Evolutionary conservation across 352 stramenopile species (phyloP), one percentile per base, ranked within the genome.

Genomic region (Pythium utonaiense): DNA sequence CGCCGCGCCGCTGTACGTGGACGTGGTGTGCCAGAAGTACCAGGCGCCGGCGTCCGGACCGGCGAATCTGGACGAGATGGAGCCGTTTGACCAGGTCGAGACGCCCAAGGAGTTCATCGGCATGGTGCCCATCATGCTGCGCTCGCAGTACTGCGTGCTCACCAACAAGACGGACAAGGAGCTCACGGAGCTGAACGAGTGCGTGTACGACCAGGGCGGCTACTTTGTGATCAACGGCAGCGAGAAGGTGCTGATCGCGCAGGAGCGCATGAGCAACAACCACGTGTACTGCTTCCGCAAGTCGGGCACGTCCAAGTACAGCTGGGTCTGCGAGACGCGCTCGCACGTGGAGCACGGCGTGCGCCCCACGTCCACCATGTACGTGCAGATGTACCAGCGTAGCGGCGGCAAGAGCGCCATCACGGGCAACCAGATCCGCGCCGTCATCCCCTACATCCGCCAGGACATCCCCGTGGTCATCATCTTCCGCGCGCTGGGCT

Each of bases 231-330:
- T 98, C 67, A 98, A 98, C 73, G 96, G 96, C 48, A 96, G 86
- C 41, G 95, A 98, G 64, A 98, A 98, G 74, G 98, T 99, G 56
- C 92, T 99, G 44, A 98, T 99, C 68, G 97, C 97, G 0, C 97
- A 99, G 70, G 98, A 99, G 70, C 89, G 98, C 34, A 98, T 99
- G 86, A 98, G 89, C 53, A 99, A 99, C 77, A 99, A 99, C 89
- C 96, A 99, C 78, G 97, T 99, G 16, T 99, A 99, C 79, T 98
- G 96, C 34, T 99, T 99, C 77, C 82, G 96, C 60, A 99, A 99
- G 88, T 98, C 97, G 60, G 92, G 96, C 51, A 94, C 96, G 17
- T 96, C 84, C 73, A 99, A 99, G 75, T 96, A 96, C 75, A 92
- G 74, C 27, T 97, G 89, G 89, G 94, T 98, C 9, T 98, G 97